Evolutionary conservation across 805 yeast species (phyloP).

Genomic region (Wilhelminamyces savonicus): DNA sequence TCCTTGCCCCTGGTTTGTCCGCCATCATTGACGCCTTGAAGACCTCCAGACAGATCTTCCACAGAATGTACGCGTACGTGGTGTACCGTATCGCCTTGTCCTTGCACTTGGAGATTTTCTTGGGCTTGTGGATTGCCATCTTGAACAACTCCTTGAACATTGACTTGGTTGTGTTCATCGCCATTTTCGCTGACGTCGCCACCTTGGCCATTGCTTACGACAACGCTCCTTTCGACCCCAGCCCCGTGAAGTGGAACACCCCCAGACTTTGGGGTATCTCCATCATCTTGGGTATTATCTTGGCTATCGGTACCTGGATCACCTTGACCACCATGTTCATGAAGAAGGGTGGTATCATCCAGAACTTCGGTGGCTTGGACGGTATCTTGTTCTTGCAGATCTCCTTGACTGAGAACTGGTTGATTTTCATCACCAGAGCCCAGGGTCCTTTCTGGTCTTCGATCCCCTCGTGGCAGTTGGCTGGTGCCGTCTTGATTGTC

Average conservation of each 20-base stretch:
- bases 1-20: constrained; percentile 89
- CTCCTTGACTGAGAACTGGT: constrained; percentile 95
- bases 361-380: constrained; percentile 91
- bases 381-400: constrained; percentile 92
- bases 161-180: constrained; percentile 92
- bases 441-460: constrained; percentile 99
- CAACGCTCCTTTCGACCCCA: constrained; percentile 90
- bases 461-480: constrained; percentile 90
- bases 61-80: constrained; percentile 97
- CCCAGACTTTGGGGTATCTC: constrained; percentile 98
- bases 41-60: constrained; percentile 94
- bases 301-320: constrained; percentile 93
- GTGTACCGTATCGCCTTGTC: constrained; percentile 97
- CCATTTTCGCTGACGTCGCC: constrained; percentile 96
- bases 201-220: constrained; percentile 96
- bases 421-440: constrained; percentile 94
- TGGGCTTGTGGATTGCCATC: constrained; percentile 96
- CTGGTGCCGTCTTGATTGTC: constrained; percentile 88
- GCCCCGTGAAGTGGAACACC: constrained; percentile 94
- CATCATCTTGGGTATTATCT: constrained; percentile 72
- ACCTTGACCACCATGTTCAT: constrained; percentile 90
- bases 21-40: constrained; percentile 88
- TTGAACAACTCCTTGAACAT: constrained; percentile 80
- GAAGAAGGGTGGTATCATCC: constrained; percentile 88
- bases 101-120: constrained; percentile 87